Conservation (phyloP, 2,329 filamentous ascomycete species). For the Nemania serpens region DNA sequence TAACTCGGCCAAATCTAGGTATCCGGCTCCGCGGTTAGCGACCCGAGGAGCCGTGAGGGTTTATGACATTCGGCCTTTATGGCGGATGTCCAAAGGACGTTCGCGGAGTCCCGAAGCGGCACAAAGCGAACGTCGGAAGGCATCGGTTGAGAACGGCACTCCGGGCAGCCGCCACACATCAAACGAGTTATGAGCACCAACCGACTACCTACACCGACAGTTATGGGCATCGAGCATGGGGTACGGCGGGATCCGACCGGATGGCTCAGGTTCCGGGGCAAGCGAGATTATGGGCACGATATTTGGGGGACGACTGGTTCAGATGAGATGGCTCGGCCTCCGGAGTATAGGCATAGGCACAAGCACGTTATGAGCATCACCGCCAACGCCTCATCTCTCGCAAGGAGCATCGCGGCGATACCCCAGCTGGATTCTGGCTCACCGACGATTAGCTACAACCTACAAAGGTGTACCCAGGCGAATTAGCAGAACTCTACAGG, state of each 20-base stretch:
- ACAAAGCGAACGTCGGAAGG: constrained; percentile 25
- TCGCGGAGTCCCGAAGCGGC: constrained; percentile 26
- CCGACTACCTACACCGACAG: neutral
- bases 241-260: constrained; percentile 16
- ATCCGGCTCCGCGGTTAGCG: constrained; percentile 20
- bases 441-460: constrained; percentile 23
- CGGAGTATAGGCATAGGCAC: constrained; percentile 19
- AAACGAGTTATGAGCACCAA: constrained; percentile 23
- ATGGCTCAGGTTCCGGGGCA: constrained; percentile 21
- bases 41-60: constrained; percentile 2
- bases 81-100: constrained; percentile 14
- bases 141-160: constrained; percentile 20
- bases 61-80: constrained; percentile 24
- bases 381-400: neutral
- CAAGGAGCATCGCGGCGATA: constrained; percentile 8
- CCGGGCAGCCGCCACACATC: neutral
- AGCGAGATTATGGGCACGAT: constrained; percentile 21
- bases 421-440: constrained; percentile 2
- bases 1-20: constrained; percentile 8
- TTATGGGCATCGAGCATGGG: constrained; percentile 13
- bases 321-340: constrained; percentile 22
- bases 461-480: constrained; percentile 8
- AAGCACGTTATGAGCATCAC: constrained; percentile 17
- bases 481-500: constrained; percentile 23
- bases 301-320: constrained; percentile 17